Evolutionary conservation across 306 rosid genomes (phyloP), one percentile per base, ranked within the genome.

Genomic region (Trichosanthes cucumerina): DNA sequence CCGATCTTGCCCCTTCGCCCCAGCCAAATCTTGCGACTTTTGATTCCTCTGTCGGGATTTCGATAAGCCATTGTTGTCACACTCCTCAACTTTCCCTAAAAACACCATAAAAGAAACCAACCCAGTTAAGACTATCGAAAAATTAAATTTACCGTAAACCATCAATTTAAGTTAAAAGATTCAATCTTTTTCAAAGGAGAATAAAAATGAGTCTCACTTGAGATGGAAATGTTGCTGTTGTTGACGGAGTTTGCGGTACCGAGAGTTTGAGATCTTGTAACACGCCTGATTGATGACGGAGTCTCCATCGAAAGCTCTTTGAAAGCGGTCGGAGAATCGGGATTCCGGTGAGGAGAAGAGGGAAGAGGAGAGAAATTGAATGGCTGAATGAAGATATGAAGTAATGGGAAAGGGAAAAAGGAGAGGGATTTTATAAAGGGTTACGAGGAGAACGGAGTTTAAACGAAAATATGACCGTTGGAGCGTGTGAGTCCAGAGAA

Each of bases 281-380:
- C 84, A 69, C 97, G 88, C 84, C 91, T 88, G 69, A 88, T 69
- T 3, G 99, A 95, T 11, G 92, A 89, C 41, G 99, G 99, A 65
- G 97, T 96, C 78, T 96, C 98, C 99, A 96, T 94, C 23, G 86
- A 71, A 79, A 79, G 1, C 28, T 82, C 69, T 52, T 62, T 16
- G 23, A 47, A 80, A 60, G 5, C 69, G 9, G 14, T 72, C 52
- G 21, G 28, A 63, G 23, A 64, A 49, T 15, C 14, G 28, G 9
- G 28, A 64, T 14, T 79, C 49, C 6, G 56, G 41, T n/a, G 60
- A 60, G 6, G 1, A 16, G 1, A 16, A 4, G 12, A 1, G 19
- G 8, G 11, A 49, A 15, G 18, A 3, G 9, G 53, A 28, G 28
- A 58, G 46, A 19, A 31, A 81, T 9, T 7, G 39, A 80, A 16